These are phyloP conservation scores for Aspergillus melleus DNA, from an alignment of 2,329 filamentous ascomycete species.

Conservation along the genomic window DNA sequence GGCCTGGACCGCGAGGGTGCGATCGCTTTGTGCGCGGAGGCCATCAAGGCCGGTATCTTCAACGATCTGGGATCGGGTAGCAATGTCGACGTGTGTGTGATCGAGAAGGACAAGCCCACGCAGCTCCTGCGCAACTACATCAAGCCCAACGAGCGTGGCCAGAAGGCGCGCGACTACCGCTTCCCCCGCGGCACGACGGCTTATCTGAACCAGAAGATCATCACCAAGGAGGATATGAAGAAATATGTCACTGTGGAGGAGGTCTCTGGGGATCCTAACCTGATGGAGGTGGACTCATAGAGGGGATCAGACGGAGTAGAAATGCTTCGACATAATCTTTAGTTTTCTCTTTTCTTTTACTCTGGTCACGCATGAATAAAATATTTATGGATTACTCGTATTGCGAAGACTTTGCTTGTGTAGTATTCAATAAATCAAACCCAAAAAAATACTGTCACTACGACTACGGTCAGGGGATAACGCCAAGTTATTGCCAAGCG, in stretches of 20 bases:
- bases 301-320: constrained; percentile 3
- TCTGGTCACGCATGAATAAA: constrained; percentile 9
- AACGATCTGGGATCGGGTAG: constrained; percentile 96
- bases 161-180: constrained; percentile 91
- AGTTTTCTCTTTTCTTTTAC: constrained; percentile 6
- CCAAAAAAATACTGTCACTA: background rate
- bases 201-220: constrained; percentile 92
- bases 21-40: constrained; percentile 78
- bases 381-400: background rate
- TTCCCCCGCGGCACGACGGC: constrained; percentile 93
- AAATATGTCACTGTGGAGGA: constrained; percentile 94
- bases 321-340: constrained; percentile 9
- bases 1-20: constrained; percentile 75
- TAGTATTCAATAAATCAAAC: background rate
- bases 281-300: constrained; percentile 63
- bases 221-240: constrained; percentile 88
- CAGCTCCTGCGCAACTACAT: constrained; percentile 84
- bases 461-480: no score
- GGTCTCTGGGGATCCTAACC: constrained; percentile 67
- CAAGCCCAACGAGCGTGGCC: constrained; percentile 84
- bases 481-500: background rate
- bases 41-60: constrained; percentile 95
- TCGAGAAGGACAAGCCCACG: constrained; percentile 92
- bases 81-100: constrained; percentile 96
- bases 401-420: background rate